These are phyloP conservation scores for Leishmania amazonensis DNA, from an alignment of 208 protist species.

Conservation along the genomic window DNA sequence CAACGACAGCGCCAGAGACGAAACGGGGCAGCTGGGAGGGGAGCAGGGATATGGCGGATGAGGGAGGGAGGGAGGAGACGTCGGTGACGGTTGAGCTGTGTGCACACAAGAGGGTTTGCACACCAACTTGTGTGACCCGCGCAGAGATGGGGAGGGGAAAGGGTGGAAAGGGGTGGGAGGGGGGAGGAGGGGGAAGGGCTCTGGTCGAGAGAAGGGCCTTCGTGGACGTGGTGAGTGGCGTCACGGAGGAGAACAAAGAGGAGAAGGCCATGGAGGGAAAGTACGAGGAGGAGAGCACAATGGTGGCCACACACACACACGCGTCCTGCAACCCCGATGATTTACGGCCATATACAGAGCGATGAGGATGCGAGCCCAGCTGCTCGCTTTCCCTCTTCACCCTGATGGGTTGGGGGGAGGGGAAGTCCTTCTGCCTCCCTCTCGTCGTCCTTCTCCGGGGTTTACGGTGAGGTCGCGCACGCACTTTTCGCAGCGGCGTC, in stretches of 20 bases:
- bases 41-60: background rate
- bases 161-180: background rate
- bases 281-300: background rate
- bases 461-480: background rate
- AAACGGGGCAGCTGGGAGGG: background rate
- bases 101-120: background rate
- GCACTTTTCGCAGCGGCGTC: background rate
- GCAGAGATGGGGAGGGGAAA: background rate
- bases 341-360: background rate
- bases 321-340: background rate
- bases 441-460: background rate
- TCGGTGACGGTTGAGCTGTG: background rate
- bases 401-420: background rate
- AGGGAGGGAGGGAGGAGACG: background rate
- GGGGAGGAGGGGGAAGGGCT: background rate
- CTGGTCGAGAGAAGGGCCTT: background rate
- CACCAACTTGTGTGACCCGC: background rate
- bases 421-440: background rate
- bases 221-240: background rate
- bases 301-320: background rate
- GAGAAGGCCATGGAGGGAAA: background rate
- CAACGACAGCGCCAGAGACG: background rate
- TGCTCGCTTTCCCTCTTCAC: background rate
- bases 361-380: background rate
- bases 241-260: background rate